phyloP scores from a whole-genome alignment of 2,329 filamentous ascomycete species.

The Achaetomium macrosporum region DNA sequence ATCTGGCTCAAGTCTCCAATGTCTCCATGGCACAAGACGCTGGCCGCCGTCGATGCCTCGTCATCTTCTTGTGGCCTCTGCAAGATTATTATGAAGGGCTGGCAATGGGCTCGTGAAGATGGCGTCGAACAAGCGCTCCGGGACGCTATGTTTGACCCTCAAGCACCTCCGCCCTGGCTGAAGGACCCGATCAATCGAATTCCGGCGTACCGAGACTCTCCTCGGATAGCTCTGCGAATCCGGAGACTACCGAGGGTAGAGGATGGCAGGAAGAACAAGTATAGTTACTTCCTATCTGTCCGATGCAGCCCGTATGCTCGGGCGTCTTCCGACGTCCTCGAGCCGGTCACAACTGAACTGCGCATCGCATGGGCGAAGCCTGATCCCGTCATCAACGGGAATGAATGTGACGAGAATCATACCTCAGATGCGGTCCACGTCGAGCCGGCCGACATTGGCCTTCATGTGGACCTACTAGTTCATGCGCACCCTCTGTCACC shows the following conservation, averaged over 20 bases:
- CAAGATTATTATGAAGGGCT: conserved; percentile 10
- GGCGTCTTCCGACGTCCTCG: conserved; percentile 3
- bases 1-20: neutral
- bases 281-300: conserved; percentile 1
- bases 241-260: neutral
- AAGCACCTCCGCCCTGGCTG: conserved; percentile 7
- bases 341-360: conserved; percentile 6
- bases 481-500: conserved; percentile 7
- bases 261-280: neutral
- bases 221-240: neutral
- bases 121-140: conserved; percentile 4
- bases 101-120: conserved; percentile 6
- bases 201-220: conserved; percentile 1
- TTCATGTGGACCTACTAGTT: neutral
- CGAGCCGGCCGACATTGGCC: neutral
- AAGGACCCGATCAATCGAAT: conserved; percentile 6
- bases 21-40: conserved; percentile 8
- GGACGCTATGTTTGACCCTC: conserved; percentile 2
- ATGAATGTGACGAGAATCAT: no score
- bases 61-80: conserved; percentile 9
- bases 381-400: neutral
- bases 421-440: neutral
- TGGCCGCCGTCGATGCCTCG: conserved; percentile 6
- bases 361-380: neutral
- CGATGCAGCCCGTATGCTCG: neutral